These are phyloP conservation scores for Apophysomyces variabilis DNA, from an alignment of 371 early-diverging fungal genomes.

Conservation along the genomic window DNA sequence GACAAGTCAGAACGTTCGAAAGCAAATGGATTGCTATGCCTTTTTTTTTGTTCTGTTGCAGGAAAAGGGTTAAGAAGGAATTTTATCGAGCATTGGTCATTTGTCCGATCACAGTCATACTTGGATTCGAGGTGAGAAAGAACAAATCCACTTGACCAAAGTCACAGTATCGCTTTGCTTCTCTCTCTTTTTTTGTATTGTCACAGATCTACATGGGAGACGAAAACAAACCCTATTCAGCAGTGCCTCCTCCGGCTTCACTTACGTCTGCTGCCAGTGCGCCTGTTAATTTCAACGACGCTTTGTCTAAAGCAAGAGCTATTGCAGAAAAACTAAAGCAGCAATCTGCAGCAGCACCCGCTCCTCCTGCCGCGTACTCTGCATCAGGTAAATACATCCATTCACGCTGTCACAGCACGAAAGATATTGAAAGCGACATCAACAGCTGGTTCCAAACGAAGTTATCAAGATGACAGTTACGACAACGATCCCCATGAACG, in stretches of 20 bases:
- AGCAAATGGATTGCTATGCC: too few relatives aligned
- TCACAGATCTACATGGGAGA: conserved; percentile 25
- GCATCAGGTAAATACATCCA: conserved; percentile 31
- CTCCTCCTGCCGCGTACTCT: conserved; percentile 25
- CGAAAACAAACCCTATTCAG: conserved; percentile 35
- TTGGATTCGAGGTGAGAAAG: too few relatives aligned
- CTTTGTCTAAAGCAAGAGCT: conserved; percentile 82
- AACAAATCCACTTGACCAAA: not conserved
- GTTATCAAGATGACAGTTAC: conserved; percentile 34
- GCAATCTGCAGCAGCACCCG: conserved; percentile 38
- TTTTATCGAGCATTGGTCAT: too few relatives aligned
- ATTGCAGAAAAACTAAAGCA: conserved; percentile 81
- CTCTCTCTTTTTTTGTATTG: not conserved
- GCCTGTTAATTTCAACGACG: conserved; percentile 67
- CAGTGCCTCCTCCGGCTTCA: conserved; percentile 49
- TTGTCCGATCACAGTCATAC: too few relatives aligned
- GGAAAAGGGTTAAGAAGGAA: too few relatives aligned
- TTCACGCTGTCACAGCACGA: conserved; percentile 6
- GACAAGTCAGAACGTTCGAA: too few relatives aligned
- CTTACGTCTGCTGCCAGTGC: conserved; percentile 35
- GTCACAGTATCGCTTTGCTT: conserved; percentile 6
- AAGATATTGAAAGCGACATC: conserved; percentile 19
- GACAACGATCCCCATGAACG: conserved; percentile 57
- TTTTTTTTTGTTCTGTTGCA: too few relatives aligned
- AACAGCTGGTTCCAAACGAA: conserved; percentile 39